phyloP scores from a whole-genome alignment of 768 basidiomycete genomes.

The Termitomyces sp. region DNA sequence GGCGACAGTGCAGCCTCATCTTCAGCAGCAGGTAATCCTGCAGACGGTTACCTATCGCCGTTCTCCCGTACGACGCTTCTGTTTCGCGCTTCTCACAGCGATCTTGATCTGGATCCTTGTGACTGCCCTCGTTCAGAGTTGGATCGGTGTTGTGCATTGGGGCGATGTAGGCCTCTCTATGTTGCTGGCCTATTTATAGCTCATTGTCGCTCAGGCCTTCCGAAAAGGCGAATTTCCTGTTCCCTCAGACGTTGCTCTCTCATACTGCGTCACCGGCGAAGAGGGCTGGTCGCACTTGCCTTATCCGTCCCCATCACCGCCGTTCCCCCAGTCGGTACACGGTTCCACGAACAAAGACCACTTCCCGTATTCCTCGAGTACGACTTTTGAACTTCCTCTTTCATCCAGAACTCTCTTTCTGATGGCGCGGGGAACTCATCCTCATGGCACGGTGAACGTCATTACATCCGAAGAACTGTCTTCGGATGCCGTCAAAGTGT shows the following conservation, averaged over 20 bases:
- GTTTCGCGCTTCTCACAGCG: conserved; percentile 15
- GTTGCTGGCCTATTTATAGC: not conserved
- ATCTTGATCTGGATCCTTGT: conserved; percentile 17
- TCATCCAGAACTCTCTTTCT: conserved; percentile 23
- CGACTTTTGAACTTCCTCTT: conserved; percentile 15
- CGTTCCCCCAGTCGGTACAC: not conserved
- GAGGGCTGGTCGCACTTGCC: conserved; percentile 6
- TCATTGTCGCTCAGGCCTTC: conserved; percentile 1
- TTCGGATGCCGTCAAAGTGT: conserved; percentile 18
- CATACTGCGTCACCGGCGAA: conserved; percentile 2
- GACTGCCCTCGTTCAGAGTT: conserved; percentile 12
- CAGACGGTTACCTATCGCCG: conserved; percentile 4
- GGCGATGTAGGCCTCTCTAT: conserved; percentile 2
- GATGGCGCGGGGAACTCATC: conserved; percentile 20
- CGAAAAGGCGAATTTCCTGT: conserved; percentile 12
- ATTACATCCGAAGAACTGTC: conserved; percentile 15
- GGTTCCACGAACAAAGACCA: not conserved
- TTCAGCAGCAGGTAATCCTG: not conserved
- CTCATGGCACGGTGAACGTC: conserved; percentile 21
- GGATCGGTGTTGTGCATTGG: conserved; percentile 9
- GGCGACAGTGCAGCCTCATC: conserved; percentile 2
- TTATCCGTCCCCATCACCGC: not conserved
- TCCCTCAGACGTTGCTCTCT: conserved; percentile 11
- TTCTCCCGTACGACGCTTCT: conserved; percentile 17
- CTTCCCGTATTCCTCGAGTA: conserved; percentile 12